Evolutionary conservation across 2,329 filamentous ascomycete species (phyloP).

Genomic region (Trichoderma hamatum): DNA sequence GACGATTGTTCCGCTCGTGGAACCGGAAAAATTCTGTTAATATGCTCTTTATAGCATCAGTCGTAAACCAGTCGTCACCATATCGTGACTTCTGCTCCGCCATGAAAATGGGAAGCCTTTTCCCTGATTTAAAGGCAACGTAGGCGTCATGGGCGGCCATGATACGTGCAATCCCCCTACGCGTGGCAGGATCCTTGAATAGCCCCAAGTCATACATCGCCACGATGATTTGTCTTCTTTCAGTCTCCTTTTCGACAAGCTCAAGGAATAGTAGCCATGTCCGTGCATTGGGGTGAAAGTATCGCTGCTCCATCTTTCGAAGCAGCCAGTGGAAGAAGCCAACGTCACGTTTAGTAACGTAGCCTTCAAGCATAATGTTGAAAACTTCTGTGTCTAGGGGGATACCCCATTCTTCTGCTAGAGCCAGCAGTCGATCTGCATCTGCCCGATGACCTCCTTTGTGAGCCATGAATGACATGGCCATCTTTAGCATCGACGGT

Average conservation of each 20-base stretch:
- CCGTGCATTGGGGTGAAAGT: conserved; percentile 45
- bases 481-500: conserved; percentile 47
- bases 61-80: conserved; percentile 50
- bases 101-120: conserved; percentile 44
- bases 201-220: conserved; percentile 52
- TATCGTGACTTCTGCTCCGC: conserved; percentile 47
- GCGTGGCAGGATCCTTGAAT: conserved; percentile 43
- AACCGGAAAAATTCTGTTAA: conserved; percentile 49
- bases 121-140: conserved; percentile 43
- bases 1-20: conserved; percentile 34
- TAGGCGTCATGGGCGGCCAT: conserved; percentile 51
- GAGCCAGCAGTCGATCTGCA: conserved; percentile 43
- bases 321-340: conserved; percentile 47
- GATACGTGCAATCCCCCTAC: conserved; percentile 45
- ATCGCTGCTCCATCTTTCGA: conserved; percentile 45
- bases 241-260: conserved; percentile 63
- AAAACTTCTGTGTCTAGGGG: conserved; percentile 51
- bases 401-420: conserved; percentile 44
- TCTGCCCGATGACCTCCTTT: conserved; percentile 41
- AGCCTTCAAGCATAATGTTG: conserved; percentile 51
- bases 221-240: conserved; percentile 50
- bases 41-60: conserved; percentile 42
- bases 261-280: conserved; percentile 55
- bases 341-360: conserved; percentile 45
- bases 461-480: conserved; percentile 47